Base-by-base conservation (phyloP, 306 rosid species). In the Luffa aegyptiaca region DNA sequence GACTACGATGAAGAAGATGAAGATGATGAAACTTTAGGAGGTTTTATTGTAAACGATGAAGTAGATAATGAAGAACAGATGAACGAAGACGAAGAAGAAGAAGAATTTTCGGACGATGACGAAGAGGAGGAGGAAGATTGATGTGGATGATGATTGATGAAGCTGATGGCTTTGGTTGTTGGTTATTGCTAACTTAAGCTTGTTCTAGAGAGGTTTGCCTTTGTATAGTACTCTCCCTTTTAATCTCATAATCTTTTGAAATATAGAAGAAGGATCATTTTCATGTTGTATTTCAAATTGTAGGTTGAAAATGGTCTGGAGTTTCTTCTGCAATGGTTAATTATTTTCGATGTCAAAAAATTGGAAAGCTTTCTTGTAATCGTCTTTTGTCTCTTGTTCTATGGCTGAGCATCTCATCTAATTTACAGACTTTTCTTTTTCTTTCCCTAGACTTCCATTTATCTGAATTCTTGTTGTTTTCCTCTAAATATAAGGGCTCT, bases 41-140 rank as follows among this genome's bases (percentile, higher is more conserved):
- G 81, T 14, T 78, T 78, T 53, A 51, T 53, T 68, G 90, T 82
- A 18, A 79, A 83, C 41, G 91, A 83, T 5, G 85, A 84, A 5
- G 89, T 81, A 0, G 87, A 87, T 13, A 90, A 85, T 12, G 93
- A 88, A 83, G 92, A 84, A 16, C 77, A 81, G 1, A 87, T 81
- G 2, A 85, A 87, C 5, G 92, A 85, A 16, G 92, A 90, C 61
- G 86, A 82, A 10, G 88, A 83, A 2, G 86, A 84, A 61, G 87
- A 84, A 35, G 87, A 82, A 52, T 77, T 84, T 82, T 81, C 35
- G 3, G 89, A 86, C 39, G 86, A 84, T 4, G 82, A 62, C 0
- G 85, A 87, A 11, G 87, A 81, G 9, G 84, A 83, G 9, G 81
- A 77, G 20, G 79, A 26, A 26, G 1, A 81, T 81, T 55, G 75